A percentile compares a stretch with the other conserved stretches of the same genome.
Conservation (phyloP, 768 basidiomycete species). For the Psilocybe cubensis region DNA sequence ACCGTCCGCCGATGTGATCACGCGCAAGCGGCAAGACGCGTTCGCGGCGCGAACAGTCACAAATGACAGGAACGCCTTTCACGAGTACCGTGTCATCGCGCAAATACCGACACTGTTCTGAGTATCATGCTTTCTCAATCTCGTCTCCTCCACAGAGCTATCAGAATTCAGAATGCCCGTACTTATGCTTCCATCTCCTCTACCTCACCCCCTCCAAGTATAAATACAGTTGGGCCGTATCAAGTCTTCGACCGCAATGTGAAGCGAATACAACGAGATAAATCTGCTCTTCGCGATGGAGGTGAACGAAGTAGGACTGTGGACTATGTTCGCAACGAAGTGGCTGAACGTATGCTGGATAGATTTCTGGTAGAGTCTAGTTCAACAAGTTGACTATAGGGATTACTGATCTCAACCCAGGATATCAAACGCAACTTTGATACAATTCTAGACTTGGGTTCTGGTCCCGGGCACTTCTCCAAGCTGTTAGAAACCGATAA, state of each 20-base stretch:
- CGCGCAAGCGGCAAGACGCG: no score
- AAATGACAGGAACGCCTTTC: no score
- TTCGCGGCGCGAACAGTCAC: no score
- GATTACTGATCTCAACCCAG: conserved; percentile 43
- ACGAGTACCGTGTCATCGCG: no score
- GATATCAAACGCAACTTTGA: conserved; percentile 89
- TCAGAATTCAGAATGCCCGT: conserved; percentile 27
- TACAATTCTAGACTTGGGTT: conserved; percentile 83
- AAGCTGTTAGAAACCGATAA: conserved; percentile 74
- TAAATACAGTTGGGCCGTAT: conserved; percentile 63
- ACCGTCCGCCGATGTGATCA: no score
- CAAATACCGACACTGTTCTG: no score
- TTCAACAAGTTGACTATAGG: neutral
- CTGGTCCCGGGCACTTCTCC: conserved; percentile 91
- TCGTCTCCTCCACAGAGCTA: neutral
- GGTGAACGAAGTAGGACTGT: conserved; percentile 73
- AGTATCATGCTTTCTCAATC: neutral
- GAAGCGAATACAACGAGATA: conserved; percentile 80
- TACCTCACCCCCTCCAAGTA: conserved; percentile 40
- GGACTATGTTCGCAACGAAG: conserved; percentile 91
- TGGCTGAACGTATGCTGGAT: conserved; percentile 90
- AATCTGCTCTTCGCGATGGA: conserved; percentile 60
- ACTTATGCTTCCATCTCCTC: conserved; percentile 54
- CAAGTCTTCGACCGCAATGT: conserved; percentile 85
- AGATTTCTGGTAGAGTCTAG: conserved; percentile 66